These are phyloP conservation scores for Sporisorium reilianum DNA, from an alignment of 1,284 basidiomycete species.

Conservation along the genomic window DNA sequence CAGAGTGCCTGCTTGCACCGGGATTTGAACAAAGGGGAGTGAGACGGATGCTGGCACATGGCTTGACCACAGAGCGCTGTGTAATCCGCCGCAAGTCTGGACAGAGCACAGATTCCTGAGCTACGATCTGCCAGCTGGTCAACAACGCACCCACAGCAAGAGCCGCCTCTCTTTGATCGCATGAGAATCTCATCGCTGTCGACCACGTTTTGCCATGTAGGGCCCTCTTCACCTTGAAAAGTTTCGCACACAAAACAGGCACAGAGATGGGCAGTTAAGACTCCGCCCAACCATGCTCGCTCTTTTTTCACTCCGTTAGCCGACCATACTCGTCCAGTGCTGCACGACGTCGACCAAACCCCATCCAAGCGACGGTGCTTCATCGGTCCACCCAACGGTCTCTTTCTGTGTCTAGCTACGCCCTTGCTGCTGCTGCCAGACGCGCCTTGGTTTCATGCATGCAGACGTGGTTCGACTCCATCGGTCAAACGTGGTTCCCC, in stretches of 20 bases:
- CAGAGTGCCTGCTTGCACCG: not conserved
- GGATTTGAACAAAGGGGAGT: conserved; percentile 6
- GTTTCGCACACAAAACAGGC: no score
- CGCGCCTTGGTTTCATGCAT: conserved; percentile 9
- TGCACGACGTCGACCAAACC: no score
- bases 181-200: no score
- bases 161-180: no score
- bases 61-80: no score
- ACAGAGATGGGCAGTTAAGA: not conserved
- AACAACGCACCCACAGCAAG: no score
- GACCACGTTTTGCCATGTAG: conserved; percentile 1
- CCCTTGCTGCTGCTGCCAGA: not conserved
- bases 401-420: not conserved
- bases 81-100: no score
- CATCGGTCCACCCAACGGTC: not conserved
- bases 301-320: conserved; percentile 4
- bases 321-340: conserved; percentile 2
- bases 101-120: not conserved
- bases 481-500: conserved; percentile 1
- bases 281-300: conserved; percentile 3
- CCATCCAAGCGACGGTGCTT: not conserved
- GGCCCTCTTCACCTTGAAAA: no score
- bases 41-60: not conserved
- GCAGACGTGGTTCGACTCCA: not conserved
- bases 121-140: not conserved